phyloP scores from a whole-genome alignment of 805 yeast species.

The Debaryomyces castellii region DNA sequence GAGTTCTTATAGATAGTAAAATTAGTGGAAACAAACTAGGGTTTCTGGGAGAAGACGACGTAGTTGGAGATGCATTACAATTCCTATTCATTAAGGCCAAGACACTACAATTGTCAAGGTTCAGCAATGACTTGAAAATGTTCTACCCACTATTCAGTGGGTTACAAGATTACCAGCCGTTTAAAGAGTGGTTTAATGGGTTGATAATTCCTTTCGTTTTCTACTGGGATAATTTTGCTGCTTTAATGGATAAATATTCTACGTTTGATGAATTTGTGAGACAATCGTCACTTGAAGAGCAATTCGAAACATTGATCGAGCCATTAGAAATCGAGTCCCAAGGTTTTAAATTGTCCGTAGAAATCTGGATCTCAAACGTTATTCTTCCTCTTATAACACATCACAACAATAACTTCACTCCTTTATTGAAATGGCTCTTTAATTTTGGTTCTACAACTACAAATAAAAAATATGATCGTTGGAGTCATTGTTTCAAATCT shows the following conservation, averaged over 20 bases:
- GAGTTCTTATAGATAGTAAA: background rate
- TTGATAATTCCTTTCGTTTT: conserved; percentile 26
- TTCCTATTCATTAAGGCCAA: conserved; percentile 20
- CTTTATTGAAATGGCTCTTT: conserved; percentile 28
- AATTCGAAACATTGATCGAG: conserved; percentile 20
- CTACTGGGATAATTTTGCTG: conserved; percentile 27
- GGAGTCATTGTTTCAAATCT: conserved; percentile 18
- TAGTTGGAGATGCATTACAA: conserved; percentile 7
- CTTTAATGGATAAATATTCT: conserved; percentile 3
- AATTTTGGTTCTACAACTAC: background rate
- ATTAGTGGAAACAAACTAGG: background rate
- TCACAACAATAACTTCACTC: conserved; percentile 18
- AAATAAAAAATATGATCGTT: conserved; percentile 17
- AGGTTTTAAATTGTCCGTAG: conserved; percentile 13
- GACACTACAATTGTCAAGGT: conserved; percentile 17
- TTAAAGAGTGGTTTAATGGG: conserved; percentile 27
- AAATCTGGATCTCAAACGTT: conserved; percentile 26
- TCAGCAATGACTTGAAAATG: conserved; percentile 15
- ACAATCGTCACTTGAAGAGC: conserved; percentile 10
- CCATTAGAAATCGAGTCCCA: conserved; percentile 20
- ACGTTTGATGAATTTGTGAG: conserved; percentile 15
- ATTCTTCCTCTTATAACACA: conserved; percentile 26
- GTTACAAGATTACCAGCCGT: conserved; percentile 13
- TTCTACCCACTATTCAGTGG: conserved; percentile 14
- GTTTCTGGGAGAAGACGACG: background rate